Percentiles rank a stretch among this genome's conserved stretches.
Evolutionary conservation across 2,329 filamentous ascomycete genomes (phyloP).

Genomic region (Phaeosphaeria sp.): DNA sequence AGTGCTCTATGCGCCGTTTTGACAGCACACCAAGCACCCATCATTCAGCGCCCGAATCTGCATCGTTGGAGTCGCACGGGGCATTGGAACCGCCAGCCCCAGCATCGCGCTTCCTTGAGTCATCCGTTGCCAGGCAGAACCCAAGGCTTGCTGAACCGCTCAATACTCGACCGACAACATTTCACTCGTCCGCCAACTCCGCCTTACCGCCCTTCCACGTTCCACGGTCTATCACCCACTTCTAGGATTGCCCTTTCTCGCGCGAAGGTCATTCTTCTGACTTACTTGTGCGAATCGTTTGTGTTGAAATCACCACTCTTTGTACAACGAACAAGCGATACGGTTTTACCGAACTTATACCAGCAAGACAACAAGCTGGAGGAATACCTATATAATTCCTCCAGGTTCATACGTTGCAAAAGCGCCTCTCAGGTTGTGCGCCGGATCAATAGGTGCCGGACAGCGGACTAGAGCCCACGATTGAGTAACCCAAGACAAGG

Average conservation of each 20-base stretch:
- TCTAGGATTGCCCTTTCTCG: not conserved
- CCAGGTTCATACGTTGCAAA: not conserved
- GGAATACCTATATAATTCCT: not conserved
- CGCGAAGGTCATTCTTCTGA: not conserved
- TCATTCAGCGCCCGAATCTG: not conserved
- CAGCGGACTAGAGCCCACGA: not conserved
- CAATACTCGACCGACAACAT: not conserved
- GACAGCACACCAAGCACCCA: not conserved
- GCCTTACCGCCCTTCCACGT: not conserved
- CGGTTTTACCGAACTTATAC: slow-evolving; percentile 1
- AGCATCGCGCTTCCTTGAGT: not conserved
- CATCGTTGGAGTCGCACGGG: not conserved
- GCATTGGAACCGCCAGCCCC: not conserved
- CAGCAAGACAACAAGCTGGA: slow-evolving; percentile 3
- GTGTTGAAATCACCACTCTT: not conserved
- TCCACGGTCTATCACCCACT: not conserved
- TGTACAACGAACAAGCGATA: not conserved
- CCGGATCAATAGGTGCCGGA: not conserved
- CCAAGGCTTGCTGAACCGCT: not conserved
- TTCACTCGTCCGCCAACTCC: not conserved
- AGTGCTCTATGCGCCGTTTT: slow-evolving; percentile 9
- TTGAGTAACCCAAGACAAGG: slow-evolving; percentile 2
- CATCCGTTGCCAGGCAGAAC: not conserved
- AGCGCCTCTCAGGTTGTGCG: not conserved
- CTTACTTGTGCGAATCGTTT: not conserved